phyloP scores from a whole-genome alignment of 2,329 filamentous ascomycete genomes.

The Acrodontium crateriforme region DNA sequence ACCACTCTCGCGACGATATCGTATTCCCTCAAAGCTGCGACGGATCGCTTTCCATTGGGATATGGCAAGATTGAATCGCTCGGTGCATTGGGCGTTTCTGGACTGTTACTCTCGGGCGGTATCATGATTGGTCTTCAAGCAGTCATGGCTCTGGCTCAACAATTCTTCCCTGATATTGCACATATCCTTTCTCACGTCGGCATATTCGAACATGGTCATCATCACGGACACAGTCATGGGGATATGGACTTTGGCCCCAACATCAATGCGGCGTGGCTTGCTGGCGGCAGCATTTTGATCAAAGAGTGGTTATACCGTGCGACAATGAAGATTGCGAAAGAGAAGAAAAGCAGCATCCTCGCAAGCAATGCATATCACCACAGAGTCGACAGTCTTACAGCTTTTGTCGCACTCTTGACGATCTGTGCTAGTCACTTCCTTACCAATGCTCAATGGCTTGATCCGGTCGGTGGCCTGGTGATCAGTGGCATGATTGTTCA shows the following conservation, averaged over 20 bases:
- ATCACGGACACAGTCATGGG: conserved; percentile 51
- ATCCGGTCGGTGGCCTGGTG: conserved; percentile 81
- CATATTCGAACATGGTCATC: conserved; percentile 34
- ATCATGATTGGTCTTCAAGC: conserved; percentile 71
- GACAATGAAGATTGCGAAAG: conserved; percentile 91
- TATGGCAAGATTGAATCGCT: conserved; percentile 98
- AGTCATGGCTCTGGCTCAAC: conserved; percentile 42
- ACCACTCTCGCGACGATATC: conserved; percentile 89
- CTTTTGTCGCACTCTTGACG: conserved; percentile 78
- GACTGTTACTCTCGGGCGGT: conserved; percentile 77
- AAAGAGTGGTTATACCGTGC: conserved; percentile 97
- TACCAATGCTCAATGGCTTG: conserved; percentile 76
- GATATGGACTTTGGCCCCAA: conserved; percentile 48
- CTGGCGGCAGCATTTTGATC: conserved; percentile 72
- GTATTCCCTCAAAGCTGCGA: conserved; percentile 77
- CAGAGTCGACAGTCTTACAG: conserved; percentile 87
- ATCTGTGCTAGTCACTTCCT: conserved; percentile 84
- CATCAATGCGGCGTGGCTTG: conserved; percentile 89
- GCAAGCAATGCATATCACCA: conserved; percentile 95
- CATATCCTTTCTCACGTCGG: conserved; percentile 29
- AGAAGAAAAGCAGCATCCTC: conserved; percentile 89
- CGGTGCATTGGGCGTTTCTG: conserved; percentile 82
- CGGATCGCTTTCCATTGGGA: conserved; percentile 70
- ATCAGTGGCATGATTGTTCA: conserved; percentile 90
- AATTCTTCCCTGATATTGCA: conserved; percentile 34